Evolutionary conservation across 2,329 filamentous ascomycete genomes (phyloP), one percentile per base, ranked within the genome.

Genomic region (Onygenales sp.): DNA sequence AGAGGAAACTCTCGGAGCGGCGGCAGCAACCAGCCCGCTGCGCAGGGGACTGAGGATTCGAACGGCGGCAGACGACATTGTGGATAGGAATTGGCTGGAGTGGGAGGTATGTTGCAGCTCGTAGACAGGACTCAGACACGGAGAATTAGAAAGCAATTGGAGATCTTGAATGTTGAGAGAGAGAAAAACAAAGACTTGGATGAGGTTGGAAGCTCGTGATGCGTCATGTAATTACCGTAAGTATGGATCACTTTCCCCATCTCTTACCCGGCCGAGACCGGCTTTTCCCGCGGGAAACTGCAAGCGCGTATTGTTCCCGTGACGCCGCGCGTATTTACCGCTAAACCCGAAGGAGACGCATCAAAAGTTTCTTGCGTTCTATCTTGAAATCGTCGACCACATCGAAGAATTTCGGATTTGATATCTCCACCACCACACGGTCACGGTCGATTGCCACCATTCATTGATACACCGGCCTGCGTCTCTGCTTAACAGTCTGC

Each of bases 31-130:
- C 17, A 49, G 46, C 34, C 46, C 52, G 39, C 44, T 55, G 39
- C 57, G 52, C n/a, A 59, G 45, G 31, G 57, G 56, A 49, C 44
- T 52, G 48, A 55, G 33, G 21, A 55, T 27, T 36, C 57, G 57
- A 56, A 65, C 61, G 53, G 69, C 67, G 58, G 70, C 57, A 52
- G 66, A 57, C 56, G 70, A 66, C 70, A 73, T 73, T 59, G 54
- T 65, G 57, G 46, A 50, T 36, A 14, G 49, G 17, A 53, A 31
- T 52, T 45, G 49, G 49, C 37, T 11, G 32, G n/a, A 34, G 14
- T 52, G 11, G 27, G 34, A 10, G 32, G 39, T 37, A 37, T 37
- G 34, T 37, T 8, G 34, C 34, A 37, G 34, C 34, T 8, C 2
- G 9, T 32, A 31, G 21, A n/a, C 21, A 8, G 2, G 45, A 21